Base-by-base conservation (phyloP, 1,139 yeast genomes). In the Protomyces inundatus region DNA sequence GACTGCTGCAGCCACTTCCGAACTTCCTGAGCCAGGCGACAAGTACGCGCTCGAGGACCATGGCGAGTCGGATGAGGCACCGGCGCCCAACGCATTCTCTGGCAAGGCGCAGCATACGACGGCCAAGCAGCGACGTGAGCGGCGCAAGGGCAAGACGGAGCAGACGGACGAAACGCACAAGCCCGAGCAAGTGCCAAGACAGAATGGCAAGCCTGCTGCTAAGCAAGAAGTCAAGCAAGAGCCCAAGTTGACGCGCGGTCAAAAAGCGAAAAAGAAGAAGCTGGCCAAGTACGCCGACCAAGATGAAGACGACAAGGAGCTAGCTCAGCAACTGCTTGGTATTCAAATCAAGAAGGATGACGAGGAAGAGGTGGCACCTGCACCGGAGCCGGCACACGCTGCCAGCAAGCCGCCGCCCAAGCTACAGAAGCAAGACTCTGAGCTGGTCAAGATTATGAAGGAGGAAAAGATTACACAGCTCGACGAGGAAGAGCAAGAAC, bases 251-350 rank as follows among this genome's bases (percentile, higher is more conserved):
- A 85, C 86, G 1, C 84, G 97, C 71, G 97, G 97, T 56, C 90
- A 88, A 75, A 88, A 86, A 72, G 85, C 88, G 32, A 90, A 90
- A 72, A 73, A 88, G 74, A 90, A 89, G 78, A 91, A 89, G 73
- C 87, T 88, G 64, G 87, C 87, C 36, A 91, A 90, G 72, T 93
- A 93, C 72, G 90, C 86, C 1, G 90, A 87, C 67, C 98, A 91
- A 65, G 98, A 91, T 72, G 97, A 90, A 64, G 95, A 89, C 65
- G 98, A 93, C 71, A 81, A 90, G 65, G 72, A 76, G 59, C 71
- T 86, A 66, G 81, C 93, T 67, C 84, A 91, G 88, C 84, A 87
- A 66, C 87, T 87, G 0, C 77, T 93, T 59, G 98, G 98, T 3
- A 88, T 87, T 69, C 90, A 88, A 66, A 78, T 81, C 2, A 84